These are phyloP conservation scores for Mallotus nudiflorus DNA, from an alignment of 345 rosid genomes.

Conservation along the genomic window DNA sequence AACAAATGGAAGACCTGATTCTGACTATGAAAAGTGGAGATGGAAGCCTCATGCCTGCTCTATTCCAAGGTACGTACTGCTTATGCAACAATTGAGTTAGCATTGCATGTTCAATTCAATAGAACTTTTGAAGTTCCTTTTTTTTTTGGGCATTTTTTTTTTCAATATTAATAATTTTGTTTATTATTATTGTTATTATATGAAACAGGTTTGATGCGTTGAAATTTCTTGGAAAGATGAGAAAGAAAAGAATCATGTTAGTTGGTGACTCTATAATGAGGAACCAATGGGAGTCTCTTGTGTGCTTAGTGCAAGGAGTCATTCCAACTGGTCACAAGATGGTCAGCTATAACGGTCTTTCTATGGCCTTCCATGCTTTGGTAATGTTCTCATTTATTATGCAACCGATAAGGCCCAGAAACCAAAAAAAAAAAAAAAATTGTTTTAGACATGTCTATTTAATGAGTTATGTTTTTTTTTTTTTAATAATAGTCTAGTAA, in stretches of 20 bases:
- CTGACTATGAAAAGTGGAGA: conserved; percentile 85
- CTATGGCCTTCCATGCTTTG: conserved; percentile 89
- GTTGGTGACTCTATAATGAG: conserved; percentile 98
- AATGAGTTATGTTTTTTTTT: too few relatives aligned
- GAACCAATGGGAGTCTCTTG: conserved; percentile 98
- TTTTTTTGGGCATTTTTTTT: too few relatives aligned
- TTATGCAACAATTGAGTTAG: too few relatives aligned
- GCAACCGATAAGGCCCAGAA: too few relatives aligned
- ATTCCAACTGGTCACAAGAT: conserved; percentile 67
- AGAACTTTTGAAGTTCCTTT: too few relatives aligned
- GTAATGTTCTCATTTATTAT: too few relatives aligned
- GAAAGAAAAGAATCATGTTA: conserved; percentile 78
- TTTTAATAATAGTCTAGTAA: too few relatives aligned
- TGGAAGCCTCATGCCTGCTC: conserved; percentile 83
- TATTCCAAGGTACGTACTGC: conserved; percentile 56
- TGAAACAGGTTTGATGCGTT: conserved; percentile 73
- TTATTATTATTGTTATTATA: too few relatives aligned
- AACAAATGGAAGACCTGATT: conserved; percentile 90
- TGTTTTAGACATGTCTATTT: too few relatives aligned
- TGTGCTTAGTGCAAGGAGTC: conserved; percentile 87
- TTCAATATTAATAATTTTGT: too few relatives aligned
- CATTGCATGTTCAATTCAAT: too few relatives aligned
- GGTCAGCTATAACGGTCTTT: conserved; percentile 67
- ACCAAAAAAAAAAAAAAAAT: too few relatives aligned
- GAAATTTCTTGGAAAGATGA: conserved; percentile 77